Evolutionary conservation across 768 basidiomycete genomes (phyloP).

Genomic region (Coprinellus micaceus): DNA sequence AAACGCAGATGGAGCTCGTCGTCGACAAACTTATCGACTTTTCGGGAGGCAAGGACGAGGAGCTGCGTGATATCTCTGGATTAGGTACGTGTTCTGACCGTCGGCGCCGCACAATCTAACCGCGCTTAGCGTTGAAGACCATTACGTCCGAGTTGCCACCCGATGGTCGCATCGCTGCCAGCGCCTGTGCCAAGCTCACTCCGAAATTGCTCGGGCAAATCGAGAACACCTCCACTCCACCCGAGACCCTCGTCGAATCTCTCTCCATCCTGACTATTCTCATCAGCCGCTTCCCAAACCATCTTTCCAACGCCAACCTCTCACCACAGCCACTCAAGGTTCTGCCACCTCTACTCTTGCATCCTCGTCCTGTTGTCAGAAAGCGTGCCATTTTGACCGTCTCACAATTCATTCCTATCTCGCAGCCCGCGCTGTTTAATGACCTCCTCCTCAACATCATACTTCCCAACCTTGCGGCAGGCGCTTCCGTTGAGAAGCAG

Average conservation of each 20-base stretch:
- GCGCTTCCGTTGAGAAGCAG: slow-evolving; percentile 62
- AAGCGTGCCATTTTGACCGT: slow-evolving; percentile 89
- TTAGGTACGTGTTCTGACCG: slow-evolving; percentile 55
- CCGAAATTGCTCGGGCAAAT: slow-evolving; percentile 81
- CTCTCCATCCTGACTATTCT: slow-evolving; percentile 85
- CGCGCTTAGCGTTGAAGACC: slow-evolving; percentile 77
- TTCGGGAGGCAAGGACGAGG: slow-evolving; percentile 84
- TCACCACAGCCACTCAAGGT: slow-evolving; percentile 59
- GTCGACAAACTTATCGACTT: slow-evolving; percentile 88
- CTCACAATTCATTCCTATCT: slow-evolving; percentile 78
- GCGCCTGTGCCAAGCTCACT: slow-evolving; percentile 79
- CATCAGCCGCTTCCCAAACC: slow-evolving; percentile 76
- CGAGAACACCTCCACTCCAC: slow-evolving; percentile 62
- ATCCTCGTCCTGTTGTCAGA: slow-evolving; percentile 78
- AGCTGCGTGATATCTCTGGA: slow-evolving; percentile 89
- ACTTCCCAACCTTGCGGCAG: slow-evolving; percentile 51
- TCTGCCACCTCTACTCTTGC: slow-evolving; percentile 69
- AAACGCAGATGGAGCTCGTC: slow-evolving; percentile 77
- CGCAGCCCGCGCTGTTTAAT: slow-evolving; percentile 57
- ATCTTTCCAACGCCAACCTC: slow-evolving; percentile 52
- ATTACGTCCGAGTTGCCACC: slow-evolving; percentile 88
- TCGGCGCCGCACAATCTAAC: not conserved
- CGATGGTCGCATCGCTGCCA: slow-evolving; percentile 73
- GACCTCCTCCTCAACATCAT: slow-evolving; percentile 58
- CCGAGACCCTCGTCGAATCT: slow-evolving; percentile 80